Conservation (phyloP, 2,329 filamentous ascomycete genomes). For the Alternaria infectoria region DNA sequence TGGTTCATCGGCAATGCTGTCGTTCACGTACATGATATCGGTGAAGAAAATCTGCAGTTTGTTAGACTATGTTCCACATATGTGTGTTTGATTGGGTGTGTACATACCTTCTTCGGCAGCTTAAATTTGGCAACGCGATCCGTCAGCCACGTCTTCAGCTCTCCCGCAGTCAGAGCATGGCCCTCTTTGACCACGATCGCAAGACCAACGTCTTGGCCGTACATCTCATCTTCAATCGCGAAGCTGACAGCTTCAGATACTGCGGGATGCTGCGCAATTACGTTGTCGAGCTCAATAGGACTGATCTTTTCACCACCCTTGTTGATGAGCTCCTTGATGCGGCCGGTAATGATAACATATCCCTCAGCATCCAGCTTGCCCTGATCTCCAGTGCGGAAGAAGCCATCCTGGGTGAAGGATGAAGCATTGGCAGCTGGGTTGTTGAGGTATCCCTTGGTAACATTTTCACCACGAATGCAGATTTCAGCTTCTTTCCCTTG, state of each 20-base stretch:
- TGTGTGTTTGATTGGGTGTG: conserved; percentile 7
- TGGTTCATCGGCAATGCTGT: background rate
- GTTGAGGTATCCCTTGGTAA: conserved; percentile 85
- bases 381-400: conserved; percentile 88
- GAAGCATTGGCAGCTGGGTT: conserved; percentile 77
- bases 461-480: conserved; percentile 80
- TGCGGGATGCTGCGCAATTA: conserved; percentile 73
- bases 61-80: conserved; percentile 26
- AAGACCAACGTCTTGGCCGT: conserved; percentile 80
- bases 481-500: conserved; percentile 80
- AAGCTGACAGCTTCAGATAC: conserved; percentile 83
- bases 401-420: conserved; percentile 76
- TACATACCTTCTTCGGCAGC: conserved; percentile 75
- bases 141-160: conserved; percentile 71
- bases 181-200: conserved; percentile 76
- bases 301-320: conserved; percentile 90
- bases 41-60: conserved; percentile 74
- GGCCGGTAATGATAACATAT: conserved; percentile 85
- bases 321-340: conserved; percentile 92
- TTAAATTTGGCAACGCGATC: conserved; percentile 82
- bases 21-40: conserved; percentile 65
- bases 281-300: conserved; percentile 86
- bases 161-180: conserved; percentile 60
- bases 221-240: conserved; percentile 80
- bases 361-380: conserved; percentile 80